phyloP scores from a whole-genome alignment of 2,329 filamentous ascomycete species.

The Thielaviopsis musarum region DNA sequence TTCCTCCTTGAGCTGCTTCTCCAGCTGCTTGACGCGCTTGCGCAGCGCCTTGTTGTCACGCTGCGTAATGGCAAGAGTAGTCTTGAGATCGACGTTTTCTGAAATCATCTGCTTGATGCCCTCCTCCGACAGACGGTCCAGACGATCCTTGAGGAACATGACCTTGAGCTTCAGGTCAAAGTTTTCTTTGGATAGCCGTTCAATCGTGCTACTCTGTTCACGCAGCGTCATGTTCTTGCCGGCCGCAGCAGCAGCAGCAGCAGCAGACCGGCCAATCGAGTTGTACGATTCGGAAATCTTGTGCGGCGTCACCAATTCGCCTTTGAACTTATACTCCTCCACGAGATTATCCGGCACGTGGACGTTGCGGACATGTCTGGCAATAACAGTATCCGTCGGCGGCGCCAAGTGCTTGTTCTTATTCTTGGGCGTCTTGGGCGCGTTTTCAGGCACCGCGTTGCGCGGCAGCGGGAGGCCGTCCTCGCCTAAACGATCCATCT shows the following conservation, averaged over 20 bases:
- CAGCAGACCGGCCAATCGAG: conserved; percentile 28
- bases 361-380: conserved; percentile 76
- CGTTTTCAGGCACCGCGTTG: conserved; percentile 23
- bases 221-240: conserved; percentile 73
- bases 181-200: conserved; percentile 91
- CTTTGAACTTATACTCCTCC: conserved; percentile 67
- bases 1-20: conserved; percentile 58
- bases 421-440: conserved; percentile 55
- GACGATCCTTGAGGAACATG: conserved; percentile 84
- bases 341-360: conserved; percentile 81
- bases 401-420: conserved; percentile 35
- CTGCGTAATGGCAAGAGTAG: conserved; percentile 71
- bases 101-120: conserved; percentile 96
- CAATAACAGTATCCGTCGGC: conserved; percentile 75
- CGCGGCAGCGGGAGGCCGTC: conserved; percentile 21
- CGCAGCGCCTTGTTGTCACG: conserved; percentile 78
- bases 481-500: conserved; percentile 32
- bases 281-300: conserved; percentile 35
- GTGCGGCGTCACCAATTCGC: conserved; percentile 43
- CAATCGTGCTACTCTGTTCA: conserved; percentile 94
- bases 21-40: conserved; percentile 67
- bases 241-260: conserved; percentile 35
- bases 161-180: conserved; percentile 96
- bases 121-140: conserved; percentile 88
- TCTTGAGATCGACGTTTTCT: conserved; percentile 91